A percentile compares a stretch with the other conserved stretches of the same genome.
phyloP scores from a whole-genome alignment of 129 eudicot species.

The Ambrosia trifida region DNA sequence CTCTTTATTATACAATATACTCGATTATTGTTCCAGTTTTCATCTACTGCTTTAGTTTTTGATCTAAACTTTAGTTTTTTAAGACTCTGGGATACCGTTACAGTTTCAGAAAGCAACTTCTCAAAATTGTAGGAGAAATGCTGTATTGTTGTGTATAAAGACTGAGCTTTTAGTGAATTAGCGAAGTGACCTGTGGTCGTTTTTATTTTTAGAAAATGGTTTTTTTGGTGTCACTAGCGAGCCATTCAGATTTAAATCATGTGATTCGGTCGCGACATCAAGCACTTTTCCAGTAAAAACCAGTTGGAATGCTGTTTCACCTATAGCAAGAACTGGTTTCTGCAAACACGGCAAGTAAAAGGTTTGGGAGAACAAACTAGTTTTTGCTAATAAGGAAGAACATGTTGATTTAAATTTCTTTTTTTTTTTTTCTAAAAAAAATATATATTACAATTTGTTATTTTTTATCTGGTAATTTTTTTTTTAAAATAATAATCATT shows the following conservation, averaged over 20 bases:
- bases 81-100: neutral
- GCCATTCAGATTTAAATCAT: neutral
- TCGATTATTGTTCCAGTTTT: constrained; percentile 1
- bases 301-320: too few relatives aligned
- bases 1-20: constrained; percentile 3
- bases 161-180: neutral
- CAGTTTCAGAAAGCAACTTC: neutral
- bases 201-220: neutral
- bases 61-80: neutral
- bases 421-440: too few relatives aligned
- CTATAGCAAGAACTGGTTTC: too few relatives aligned
- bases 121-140: constrained; percentile 2
- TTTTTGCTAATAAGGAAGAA: too few relatives aligned
- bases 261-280: too few relatives aligned
- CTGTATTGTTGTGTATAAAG: neutral
- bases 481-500: too few relatives aligned
- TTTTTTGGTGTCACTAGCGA: neutral
- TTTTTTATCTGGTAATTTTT: too few relatives aligned
- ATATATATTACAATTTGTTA: too few relatives aligned
- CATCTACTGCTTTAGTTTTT: neutral
- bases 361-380: too few relatives aligned
- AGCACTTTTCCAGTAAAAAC: too few relatives aligned
- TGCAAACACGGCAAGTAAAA: too few relatives aligned
- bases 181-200: neutral
- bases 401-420: too few relatives aligned